Percentiles rank a stretch among this genome's conserved stretches.
Conservation (phyloP, 208 protist species). For the Crithidia brevicula region DNA sequence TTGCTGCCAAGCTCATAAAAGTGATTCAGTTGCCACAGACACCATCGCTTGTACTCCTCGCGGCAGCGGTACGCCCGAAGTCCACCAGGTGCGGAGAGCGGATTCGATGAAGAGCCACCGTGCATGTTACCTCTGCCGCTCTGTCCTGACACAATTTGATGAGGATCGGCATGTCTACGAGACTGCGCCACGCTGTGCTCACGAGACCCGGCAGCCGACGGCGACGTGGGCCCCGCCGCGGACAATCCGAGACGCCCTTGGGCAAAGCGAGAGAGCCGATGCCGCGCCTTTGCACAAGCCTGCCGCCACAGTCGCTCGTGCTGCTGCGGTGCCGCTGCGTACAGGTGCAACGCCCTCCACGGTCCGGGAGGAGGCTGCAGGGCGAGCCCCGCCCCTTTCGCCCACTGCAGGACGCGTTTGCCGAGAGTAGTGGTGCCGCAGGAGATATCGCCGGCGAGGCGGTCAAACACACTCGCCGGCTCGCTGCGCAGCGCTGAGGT, state of each 20-base stretch:
- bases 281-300: slow-evolving; percentile 16
- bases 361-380: slow-evolving; percentile 5
- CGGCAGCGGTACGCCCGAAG: slow-evolving; percentile 32
- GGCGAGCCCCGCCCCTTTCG: slow-evolving; percentile 23
- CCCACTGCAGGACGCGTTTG: slow-evolving; percentile 34
- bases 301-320: slow-evolving; percentile 28
- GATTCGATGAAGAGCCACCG: background rate
- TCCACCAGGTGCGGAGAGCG: slow-evolving; percentile 14
- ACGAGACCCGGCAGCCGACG: background rate
- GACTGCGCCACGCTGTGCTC: background rate
- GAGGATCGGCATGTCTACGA: slow-evolving; percentile 4
- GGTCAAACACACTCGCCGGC: slow-evolving; percentile 6
- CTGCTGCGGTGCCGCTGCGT: slow-evolving; percentile 6
- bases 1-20: slow-evolving; percentile 40
- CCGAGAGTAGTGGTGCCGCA: slow-evolving; percentile 21
- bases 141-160: background rate
- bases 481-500: background rate
- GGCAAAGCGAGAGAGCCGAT: slow-evolving; percentile 9
- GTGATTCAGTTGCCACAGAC: slow-evolving; percentile 43
- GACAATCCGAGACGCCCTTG: background rate
- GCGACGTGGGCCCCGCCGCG: background rate
- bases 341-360: slow-evolving; percentile 1
- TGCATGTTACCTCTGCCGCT: background rate
- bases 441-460: slow-evolving; percentile 9
- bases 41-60: slow-evolving; percentile 39